phyloP scores from a whole-genome alignment of 1,284 basidiomycete genomes.

The Omphalotus olearius region DNA sequence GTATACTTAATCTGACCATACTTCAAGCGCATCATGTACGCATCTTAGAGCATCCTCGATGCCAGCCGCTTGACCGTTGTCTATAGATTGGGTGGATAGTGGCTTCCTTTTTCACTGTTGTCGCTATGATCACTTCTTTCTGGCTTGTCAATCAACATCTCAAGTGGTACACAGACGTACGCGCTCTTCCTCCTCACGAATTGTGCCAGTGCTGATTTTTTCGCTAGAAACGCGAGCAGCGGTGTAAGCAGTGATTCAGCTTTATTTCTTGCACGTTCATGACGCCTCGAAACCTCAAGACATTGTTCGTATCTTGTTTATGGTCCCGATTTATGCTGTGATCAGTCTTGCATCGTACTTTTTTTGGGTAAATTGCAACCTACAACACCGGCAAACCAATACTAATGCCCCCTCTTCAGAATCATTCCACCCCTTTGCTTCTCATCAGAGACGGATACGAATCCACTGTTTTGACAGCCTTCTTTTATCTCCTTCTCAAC shows the following conservation, averaged over 20 bases:
- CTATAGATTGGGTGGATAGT: constrained; percentile 71
- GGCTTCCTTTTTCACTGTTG: constrained; percentile 54
- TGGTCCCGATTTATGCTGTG: constrained; percentile 74
- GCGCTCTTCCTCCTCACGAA: constrained; percentile 16
- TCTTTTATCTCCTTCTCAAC: constrained; percentile 74
- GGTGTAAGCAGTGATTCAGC: constrained; percentile 38
- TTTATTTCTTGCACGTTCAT: background rate
- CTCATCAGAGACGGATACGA: constrained; percentile 68
- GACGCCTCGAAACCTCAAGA: constrained; percentile 31
- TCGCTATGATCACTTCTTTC: constrained; percentile 52
- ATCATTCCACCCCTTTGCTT: constrained; percentile 59
- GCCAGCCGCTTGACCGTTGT: background rate
- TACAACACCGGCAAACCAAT: constrained; percentile 16
- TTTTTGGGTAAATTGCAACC: constrained; percentile 52
- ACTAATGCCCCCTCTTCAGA: constrained; percentile 31
- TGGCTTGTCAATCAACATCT: constrained; percentile 75
- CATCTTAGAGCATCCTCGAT: background rate
- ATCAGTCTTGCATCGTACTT: constrained; percentile 68
- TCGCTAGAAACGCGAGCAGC: constrained; percentile 61
- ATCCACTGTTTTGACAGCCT: constrained; percentile 67
- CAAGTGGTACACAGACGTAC: constrained; percentile 67
- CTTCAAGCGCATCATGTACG: constrained; percentile 46
- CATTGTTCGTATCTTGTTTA: constrained; percentile 70
- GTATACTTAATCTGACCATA: too few relatives aligned
- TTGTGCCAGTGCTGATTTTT: background rate